Percentiles rank a stretch among this genome's conserved stretches.
These are phyloP conservation scores for Novymonas esmeraldas DNA, from an alignment of 208 protist genomes.

Conservation along the genomic window DNA sequence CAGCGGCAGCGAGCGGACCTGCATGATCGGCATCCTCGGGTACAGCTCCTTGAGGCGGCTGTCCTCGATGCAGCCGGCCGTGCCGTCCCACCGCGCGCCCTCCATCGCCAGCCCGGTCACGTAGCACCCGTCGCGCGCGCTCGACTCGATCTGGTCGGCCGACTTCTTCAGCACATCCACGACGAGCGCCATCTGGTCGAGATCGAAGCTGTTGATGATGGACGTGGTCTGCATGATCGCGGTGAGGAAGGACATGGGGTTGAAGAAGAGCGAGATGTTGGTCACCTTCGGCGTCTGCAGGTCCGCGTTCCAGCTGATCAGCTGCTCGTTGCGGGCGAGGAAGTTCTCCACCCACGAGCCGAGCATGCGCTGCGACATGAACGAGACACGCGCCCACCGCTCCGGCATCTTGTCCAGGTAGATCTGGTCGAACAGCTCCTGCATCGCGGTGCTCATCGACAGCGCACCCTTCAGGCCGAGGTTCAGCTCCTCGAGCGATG, in stretches of 20 bases:
- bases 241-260: constrained; percentile 99
- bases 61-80: constrained; percentile 90
- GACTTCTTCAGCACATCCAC: constrained; percentile 97
- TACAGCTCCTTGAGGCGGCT: constrained; percentile 95
- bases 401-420: constrained; percentile 94
- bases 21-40: constrained; percentile 95
- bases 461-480: constrained; percentile 96
- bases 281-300: constrained; percentile 94
- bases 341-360: constrained; percentile 97
- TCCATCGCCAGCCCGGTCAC: constrained; percentile 97
- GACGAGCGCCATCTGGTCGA: constrained; percentile 96
- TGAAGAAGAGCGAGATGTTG: constrained; percentile 97
- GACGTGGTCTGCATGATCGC: constrained; percentile 99
- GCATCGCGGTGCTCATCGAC: constrained; percentile 93
- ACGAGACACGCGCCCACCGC: constrained; percentile 96
- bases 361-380: constrained; percentile 95
- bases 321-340: constrained; percentile 93
- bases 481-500: constrained; percentile 97
- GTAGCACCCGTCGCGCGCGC: constrained; percentile 97
- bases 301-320: constrained; percentile 94
- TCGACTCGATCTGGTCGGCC: constrained; percentile 93
- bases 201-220: constrained; percentile 96
- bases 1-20: constrained; percentile 90
- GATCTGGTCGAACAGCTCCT: constrained; percentile 93
- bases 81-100: constrained; percentile 97